A percentile compares a stretch with the other conserved stretches of the same genome.
Conservation (phyloP, 352 stramenopile genomes). For the Peronospora belbahrii region DNA sequence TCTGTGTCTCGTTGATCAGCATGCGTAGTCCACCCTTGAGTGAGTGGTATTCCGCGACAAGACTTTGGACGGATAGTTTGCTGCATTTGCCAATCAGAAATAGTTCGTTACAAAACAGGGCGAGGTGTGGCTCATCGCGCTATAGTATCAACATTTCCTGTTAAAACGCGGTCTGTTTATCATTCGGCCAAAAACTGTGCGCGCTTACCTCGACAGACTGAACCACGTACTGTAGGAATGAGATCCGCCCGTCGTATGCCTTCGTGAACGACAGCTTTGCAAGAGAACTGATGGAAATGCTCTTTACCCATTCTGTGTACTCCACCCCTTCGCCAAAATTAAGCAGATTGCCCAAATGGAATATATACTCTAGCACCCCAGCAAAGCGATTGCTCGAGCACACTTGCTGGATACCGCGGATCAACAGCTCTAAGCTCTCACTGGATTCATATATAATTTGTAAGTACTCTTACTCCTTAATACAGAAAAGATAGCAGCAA, state of each 20-base stretch:
- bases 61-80: conserved; percentile 51
- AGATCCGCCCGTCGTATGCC: conserved; percentile 60
- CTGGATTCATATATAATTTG: conserved; percentile 10
- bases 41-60: conserved; percentile 48
- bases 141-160: conserved; percentile 10
- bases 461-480: conserved; percentile 1
- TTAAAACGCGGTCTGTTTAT: conserved; percentile 1
- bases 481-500: neutral
- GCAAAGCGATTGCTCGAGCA: conserved; percentile 54
- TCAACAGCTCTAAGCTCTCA: conserved; percentile 55
- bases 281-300: conserved; percentile 71
- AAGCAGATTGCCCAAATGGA: conserved; percentile 58
- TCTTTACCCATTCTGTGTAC: conserved; percentile 40
- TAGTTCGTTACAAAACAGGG: conserved; percentile 54
- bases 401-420: conserved; percentile 64
- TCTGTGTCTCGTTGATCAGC: conserved; percentile 50
- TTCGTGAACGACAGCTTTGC: conserved; percentile 77
- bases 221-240: conserved; percentile 75
- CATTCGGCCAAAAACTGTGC: neutral
- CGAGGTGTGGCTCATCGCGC: conserved; percentile 56
- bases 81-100: conserved; percentile 52
- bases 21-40: conserved; percentile 51
- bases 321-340: conserved; percentile 54
- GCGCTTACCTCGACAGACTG: conserved; percentile 56
- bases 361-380: conserved; percentile 59